Base-by-base conservation (phyloP, 805 yeast genomes). In the Lachancea quebecensis region DNA sequence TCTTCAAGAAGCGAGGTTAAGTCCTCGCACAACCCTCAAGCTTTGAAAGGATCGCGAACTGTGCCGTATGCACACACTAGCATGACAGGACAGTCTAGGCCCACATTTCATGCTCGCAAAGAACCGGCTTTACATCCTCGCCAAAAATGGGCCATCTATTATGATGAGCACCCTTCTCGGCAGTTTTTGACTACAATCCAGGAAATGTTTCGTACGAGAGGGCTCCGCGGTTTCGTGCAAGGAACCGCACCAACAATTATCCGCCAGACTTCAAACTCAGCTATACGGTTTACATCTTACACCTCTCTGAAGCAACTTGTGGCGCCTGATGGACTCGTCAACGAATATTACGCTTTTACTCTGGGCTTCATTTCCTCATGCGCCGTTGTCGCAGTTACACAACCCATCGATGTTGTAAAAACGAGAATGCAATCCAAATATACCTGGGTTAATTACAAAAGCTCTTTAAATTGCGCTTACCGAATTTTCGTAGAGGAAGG, bases 391-490 rank as follows among this genome's bases (percentile, higher is more conserved):
- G 78, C 77, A 0, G 68, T 77, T 0, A 90, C 96, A 0, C 98
- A 88, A 66, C 97, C 97, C 0, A 69, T 90, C 27, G 97, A 90
- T 66, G 86, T 87, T 2, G 66, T 90, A 39, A 90, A 90, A 67
- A 78, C 96, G 2, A 76, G 95, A 58, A 78, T 89, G 78, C 96
- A 89, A 65, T 78, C 88, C 56, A 77, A 80, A 55, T 78, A 81
- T 58, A 79, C 83, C n/a, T 72, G 72, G 56, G 56, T 62, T 4
- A 54, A 76, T 2, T 83, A 82, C 59, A 73, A 70, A 47, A 87
- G 82, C 64, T 70, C 87, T 5, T 64, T 84, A 55, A 74, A 78
- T 15, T 74, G 81, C 58, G 68, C 73, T 6, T 74, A 71, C 45
- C 62, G 73, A 53, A 71, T 74, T 2, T 74, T 73, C 48, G 67